Evolutionary conservation across 2,329 filamentous ascomycete species (phyloP).

Genomic region (Penicillium sp.): DNA sequence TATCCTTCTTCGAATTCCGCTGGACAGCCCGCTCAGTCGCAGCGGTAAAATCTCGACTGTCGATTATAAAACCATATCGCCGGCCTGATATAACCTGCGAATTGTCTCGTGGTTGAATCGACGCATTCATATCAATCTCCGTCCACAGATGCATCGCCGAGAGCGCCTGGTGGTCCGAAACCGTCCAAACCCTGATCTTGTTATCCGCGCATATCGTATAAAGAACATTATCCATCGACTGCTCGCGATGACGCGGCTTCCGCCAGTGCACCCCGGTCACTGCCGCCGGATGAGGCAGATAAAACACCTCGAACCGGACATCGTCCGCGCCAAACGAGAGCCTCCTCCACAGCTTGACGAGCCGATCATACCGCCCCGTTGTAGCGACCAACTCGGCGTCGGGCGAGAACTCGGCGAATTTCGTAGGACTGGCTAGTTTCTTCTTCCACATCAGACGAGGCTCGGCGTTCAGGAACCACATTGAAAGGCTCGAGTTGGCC

Average conservation of each 20-base stretch:
- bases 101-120: slow-evolving; percentile 58
- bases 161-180: slow-evolving; percentile 66
- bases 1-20: slow-evolving; percentile 57
- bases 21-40: slow-evolving; percentile 75
- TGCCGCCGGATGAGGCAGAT: slow-evolving; percentile 75
- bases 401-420: slow-evolving; percentile 74
- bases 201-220: slow-evolving; percentile 86
- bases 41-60: slow-evolving; percentile 72
- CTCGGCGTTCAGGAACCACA: slow-evolving; percentile 58
- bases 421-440: slow-evolving; percentile 66
- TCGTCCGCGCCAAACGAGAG: slow-evolving; percentile 78
- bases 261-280: slow-evolving; percentile 89
- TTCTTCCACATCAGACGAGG: slow-evolving; percentile 66
- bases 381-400: slow-evolving; percentile 86
- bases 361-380: slow-evolving; percentile 68
- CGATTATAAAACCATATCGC: slow-evolving; percentile 75
- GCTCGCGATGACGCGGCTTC: slow-evolving; percentile 69
- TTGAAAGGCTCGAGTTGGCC: slow-evolving; percentile 64
- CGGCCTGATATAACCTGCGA: slow-evolving; percentile 38
- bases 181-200: slow-evolving; percentile 76
- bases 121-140: slow-evolving; percentile 69
- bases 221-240: slow-evolving; percentile 78
- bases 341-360: slow-evolving; percentile 91
- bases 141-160: slow-evolving; percentile 77
- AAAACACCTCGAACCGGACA: slow-evolving; percentile 83